Percentiles rank a stretch among this genome's conserved stretches.
Conservation (phyloP, 306 rosid genomes). For the Prunus campanulata region DNA sequence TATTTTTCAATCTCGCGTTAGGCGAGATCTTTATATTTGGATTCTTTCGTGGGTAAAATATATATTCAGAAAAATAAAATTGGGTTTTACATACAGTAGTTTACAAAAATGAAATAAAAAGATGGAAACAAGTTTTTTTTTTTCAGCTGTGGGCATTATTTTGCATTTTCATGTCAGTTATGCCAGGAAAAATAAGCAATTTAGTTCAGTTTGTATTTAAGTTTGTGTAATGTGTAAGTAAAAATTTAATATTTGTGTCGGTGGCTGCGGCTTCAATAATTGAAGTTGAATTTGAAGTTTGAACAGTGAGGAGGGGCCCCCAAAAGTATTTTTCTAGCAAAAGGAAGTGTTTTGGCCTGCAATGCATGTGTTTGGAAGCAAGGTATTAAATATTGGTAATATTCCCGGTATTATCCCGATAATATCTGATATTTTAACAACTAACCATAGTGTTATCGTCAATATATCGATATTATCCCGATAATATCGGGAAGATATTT, state of each 20-base stretch:
- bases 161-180: too few species aligned
- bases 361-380: background rate
- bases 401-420: too few species aligned
- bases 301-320: slow-evolving; percentile 1
- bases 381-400: too few species aligned
- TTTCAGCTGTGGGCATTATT: too few species aligned
- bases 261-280: slow-evolving; percentile 18
- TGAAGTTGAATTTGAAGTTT: background rate
- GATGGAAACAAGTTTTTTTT: background rate
- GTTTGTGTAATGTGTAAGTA: background rate
- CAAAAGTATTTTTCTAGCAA: background rate
- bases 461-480: too few species aligned
- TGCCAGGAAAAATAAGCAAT: too few species aligned
- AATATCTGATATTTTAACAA: too few species aligned
- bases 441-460: too few species aligned
- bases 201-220: too few species aligned
- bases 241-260: background rate
- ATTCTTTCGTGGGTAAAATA: background rate
- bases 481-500: too few species aligned
- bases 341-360: background rate
- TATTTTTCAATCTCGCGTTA: background rate
- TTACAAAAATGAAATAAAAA: too few species aligned
- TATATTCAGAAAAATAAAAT: background rate
- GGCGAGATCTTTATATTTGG: background rate
- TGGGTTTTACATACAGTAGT: background rate